These are phyloP conservation scores for peach (Prunus persica) DNA, from an alignment of 306 rosid species.

Conservation along the genomic window DNA sequence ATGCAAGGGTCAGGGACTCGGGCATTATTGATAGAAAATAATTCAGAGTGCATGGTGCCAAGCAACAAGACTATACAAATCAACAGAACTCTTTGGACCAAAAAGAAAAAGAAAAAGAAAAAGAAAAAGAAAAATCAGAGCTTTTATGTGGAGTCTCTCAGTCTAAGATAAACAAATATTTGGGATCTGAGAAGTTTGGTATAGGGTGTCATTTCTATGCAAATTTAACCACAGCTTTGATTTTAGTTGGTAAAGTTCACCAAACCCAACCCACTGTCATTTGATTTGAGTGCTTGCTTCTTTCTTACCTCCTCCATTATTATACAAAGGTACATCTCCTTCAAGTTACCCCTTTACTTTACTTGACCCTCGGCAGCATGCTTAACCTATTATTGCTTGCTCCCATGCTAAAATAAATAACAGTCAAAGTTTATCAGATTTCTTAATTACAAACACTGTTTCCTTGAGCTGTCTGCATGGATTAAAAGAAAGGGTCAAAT, in stretches of 20 bases:
- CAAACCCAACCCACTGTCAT: background rate
- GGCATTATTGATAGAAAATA: no score
- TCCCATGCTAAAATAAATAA: background rate
- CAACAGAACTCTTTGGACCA: background rate
- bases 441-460: background rate
- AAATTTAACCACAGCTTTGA: background rate
- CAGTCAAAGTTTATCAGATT: no score
- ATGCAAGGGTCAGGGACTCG: background rate
- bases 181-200: background rate
- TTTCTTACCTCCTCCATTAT: slow-evolving; percentile 8
- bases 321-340: background rate
- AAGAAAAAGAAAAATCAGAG: background rate
- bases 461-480: background rate
- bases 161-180: background rate
- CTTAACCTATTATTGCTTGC: background rate
- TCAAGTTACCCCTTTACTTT: background rate
- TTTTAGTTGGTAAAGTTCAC: slow-evolving; percentile 5
- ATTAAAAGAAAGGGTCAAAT: slow-evolving; percentile 1
- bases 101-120: background rate
- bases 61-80: background rate
- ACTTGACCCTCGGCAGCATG: background rate
- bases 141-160: background rate
- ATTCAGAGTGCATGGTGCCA: no score
- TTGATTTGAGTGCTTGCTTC: background rate
- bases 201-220: background rate